Conservation (phyloP, 306 rosid genomes). For the Dalbergia cochinchinensis region DNA sequence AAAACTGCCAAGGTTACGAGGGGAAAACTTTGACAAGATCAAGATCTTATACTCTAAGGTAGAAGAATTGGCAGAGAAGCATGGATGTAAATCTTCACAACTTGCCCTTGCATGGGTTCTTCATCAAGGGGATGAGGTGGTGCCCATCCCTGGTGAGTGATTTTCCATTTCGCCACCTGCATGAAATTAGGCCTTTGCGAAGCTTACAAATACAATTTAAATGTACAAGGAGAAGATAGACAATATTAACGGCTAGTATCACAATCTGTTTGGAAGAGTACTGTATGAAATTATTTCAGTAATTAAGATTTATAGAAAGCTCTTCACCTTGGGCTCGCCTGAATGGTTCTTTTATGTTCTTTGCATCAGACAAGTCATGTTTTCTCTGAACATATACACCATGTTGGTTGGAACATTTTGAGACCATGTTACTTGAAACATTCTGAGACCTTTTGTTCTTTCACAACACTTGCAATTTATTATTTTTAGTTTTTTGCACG, state of each 20-base stretch:
- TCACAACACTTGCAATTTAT: neutral
- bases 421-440: too few species aligned
- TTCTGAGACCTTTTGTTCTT: too few species aligned
- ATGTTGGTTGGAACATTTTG: neutral
- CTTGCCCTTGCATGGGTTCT: constrained; percentile 78
- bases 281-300: neutral
- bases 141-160: constrained; percentile 75
- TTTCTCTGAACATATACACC: too few species aligned
- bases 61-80: constrained; percentile 63
- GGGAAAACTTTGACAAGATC: constrained; percentile 70
- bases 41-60: constrained; percentile 53
- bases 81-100: constrained; percentile 64
- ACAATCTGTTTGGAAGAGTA: constrained; percentile 11
- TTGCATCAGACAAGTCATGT: neutral
- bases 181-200: neutral
- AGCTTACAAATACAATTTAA: neutral
- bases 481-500: neutral
- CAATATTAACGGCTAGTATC: neutral
- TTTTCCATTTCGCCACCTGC: neutral
- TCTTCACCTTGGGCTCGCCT: too few species aligned
- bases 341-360: neutral
- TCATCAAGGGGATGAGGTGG: constrained; percentile 71
- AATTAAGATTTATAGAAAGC: neutral
- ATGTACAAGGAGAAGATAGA: neutral
- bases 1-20: constrained; percentile 63